Evolutionary conservation across 73 alveolate species (phyloP).

Genomic region (Paramecium biaurelia): DNA sequence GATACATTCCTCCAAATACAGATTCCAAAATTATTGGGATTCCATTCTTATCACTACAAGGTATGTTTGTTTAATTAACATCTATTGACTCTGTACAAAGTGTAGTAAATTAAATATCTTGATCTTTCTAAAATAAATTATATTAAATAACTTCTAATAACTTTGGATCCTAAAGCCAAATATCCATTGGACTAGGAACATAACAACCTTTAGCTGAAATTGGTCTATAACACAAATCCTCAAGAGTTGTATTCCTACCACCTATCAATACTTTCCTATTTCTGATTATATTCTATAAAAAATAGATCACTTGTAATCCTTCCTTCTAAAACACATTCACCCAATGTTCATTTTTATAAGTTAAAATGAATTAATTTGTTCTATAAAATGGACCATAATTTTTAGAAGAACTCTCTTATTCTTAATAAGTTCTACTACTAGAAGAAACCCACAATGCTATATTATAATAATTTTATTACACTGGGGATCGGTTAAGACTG

Average conservation of each 20-base stretch:
- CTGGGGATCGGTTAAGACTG: constrained; percentile 54
- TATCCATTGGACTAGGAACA: constrained; percentile 91
- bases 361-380: constrained; percentile 66
- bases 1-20: constrained; percentile 84
- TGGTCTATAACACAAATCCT: constrained; percentile 94
- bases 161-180: constrained; percentile 86
- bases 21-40: constrained; percentile 87
- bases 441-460: constrained; percentile 93
- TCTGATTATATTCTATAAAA: constrained; percentile 74
- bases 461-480: too few relatives aligned
- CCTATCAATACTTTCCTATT: constrained; percentile 64
- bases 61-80: constrained; percentile 72
- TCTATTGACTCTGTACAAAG: constrained; percentile 85
- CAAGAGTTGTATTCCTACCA: constrained; percentile 68
- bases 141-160: constrained; percentile 27
- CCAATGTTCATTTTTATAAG: constrained; percentile 61
- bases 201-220: constrained; percentile 91
- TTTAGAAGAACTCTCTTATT: constrained; percentile 64
- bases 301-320: constrained; percentile 74
- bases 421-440: constrained; percentile 81
- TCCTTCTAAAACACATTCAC: constrained; percentile 83
- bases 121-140: constrained; percentile 26
- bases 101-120: constrained; percentile 82
- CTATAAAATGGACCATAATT: constrained; percentile 92
- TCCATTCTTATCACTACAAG: constrained; percentile 90